Evolutionary conservation across 2,329 filamentous ascomycete genomes (phyloP).

Genomic region (Aspergillus alliaceus): DNA sequence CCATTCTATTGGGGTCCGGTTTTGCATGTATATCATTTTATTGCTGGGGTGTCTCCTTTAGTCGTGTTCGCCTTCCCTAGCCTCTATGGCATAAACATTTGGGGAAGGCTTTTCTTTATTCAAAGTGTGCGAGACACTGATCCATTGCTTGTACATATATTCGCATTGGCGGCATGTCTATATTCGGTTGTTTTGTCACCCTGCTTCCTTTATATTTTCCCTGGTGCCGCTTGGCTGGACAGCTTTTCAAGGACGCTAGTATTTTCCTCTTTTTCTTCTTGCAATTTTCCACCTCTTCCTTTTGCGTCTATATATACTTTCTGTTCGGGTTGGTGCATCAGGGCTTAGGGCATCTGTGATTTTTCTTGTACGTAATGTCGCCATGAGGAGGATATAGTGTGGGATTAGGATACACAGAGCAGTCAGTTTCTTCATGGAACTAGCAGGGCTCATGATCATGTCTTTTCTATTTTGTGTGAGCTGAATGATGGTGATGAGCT

Average conservation of each 20-base stretch:
- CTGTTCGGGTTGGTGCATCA: conserved; percentile 14
- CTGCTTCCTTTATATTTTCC: conserved; percentile 7
- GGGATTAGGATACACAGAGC: conserved; percentile 14
- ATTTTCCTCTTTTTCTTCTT: background rate
- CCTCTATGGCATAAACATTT: conserved; percentile 18
- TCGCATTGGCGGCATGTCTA: conserved; percentile 26
- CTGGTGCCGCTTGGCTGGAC: conserved; percentile 11
- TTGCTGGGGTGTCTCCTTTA: conserved; percentile 5
- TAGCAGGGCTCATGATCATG: conserved; percentile 9
- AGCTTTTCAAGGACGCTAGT: conserved; percentile 12
- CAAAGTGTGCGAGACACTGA: conserved; percentile 24
- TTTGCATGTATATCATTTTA: conserved; percentile 23
- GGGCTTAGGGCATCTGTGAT: conserved; percentile 12
- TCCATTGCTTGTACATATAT: conserved; percentile 38
- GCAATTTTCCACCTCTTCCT: conserved; percentile 4
- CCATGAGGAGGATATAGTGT: conserved; percentile 1
- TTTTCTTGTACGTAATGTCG: conserved; percentile 20
- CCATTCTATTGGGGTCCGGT: conserved; percentile 3
- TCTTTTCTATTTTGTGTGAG: conserved; percentile 3
- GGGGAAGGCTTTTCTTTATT: conserved; percentile 12
- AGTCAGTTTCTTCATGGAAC: conserved; percentile 7
- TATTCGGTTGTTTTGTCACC: conserved; percentile 9
- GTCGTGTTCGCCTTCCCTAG: conserved; percentile 13
- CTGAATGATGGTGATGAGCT: conserved; percentile 4
- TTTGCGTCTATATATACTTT: conserved; percentile 21